Conservation (phyloP, 345 rosid genomes). For the Corymbia maculata region DNA sequence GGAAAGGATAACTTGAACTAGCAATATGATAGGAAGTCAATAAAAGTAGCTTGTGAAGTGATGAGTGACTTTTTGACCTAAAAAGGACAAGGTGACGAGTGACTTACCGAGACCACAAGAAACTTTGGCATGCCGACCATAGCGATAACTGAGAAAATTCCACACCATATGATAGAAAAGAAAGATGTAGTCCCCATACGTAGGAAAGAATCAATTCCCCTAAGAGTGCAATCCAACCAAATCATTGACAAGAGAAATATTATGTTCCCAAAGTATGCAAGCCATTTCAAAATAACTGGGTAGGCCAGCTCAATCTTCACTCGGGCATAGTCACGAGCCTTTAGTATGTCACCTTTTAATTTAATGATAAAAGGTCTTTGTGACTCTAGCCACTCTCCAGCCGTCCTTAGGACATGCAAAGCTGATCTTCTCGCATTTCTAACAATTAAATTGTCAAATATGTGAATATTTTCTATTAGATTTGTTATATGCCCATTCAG, state of each 20-base stretch:
- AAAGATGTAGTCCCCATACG: conserved; percentile 83
- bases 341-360: conserved; percentile 18
- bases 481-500: conserved; percentile 35
- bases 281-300: conserved; percentile 63
- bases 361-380: conserved; percentile 40
- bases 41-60: neutral
- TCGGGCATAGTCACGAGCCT: conserved; percentile 33
- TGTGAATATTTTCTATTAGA: conserved; percentile 25
- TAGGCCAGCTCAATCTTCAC: conserved; percentile 39
- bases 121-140: conserved; percentile 76
- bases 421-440: conserved; percentile 36
- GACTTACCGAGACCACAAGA: conserved; percentile 62
- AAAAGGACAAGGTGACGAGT: neutral
- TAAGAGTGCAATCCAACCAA: conserved; percentile 84
- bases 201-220: conserved; percentile 81
- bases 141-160: conserved; percentile 66
- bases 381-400: conserved; percentile 49
- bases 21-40: neutral
- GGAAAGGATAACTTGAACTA: neutral
- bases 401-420: conserved; percentile 20
- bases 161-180: conserved; percentile 84
- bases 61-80: neutral
- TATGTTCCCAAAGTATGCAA: conserved; percentile 56
- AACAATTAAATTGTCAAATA: conserved; percentile 34
- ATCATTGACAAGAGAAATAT: conserved; percentile 59